Percentiles rank a stretch among this genome's conserved stretches.
These are phyloP conservation scores for Paraphoma chrysanthemicola DNA, from an alignment of 2,329 filamentous ascomycete species.

Conservation along the genomic window DNA sequence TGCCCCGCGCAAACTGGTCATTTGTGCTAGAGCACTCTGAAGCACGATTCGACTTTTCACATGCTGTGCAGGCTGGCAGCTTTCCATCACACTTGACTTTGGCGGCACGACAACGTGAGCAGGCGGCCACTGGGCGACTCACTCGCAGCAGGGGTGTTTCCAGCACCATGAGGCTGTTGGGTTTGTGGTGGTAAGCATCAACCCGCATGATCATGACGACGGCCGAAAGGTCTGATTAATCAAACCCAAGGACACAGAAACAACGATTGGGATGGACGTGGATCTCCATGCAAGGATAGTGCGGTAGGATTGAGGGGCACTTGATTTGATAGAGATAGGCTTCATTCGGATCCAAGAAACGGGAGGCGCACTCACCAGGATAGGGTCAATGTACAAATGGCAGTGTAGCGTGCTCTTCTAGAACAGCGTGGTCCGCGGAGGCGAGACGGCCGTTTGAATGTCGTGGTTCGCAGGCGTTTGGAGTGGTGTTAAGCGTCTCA, in stretches of 20 bases:
- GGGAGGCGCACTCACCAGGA: conserved; percentile 25
- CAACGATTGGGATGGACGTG: neutral
- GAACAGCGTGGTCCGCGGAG: conserved; percentile 12
- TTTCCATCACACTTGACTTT: conserved; percentile 99
- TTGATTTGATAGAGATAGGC: neutral
- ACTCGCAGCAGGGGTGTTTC: conserved; percentile 71
- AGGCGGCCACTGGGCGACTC: conserved; percentile 79
- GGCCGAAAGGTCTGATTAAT: neutral
- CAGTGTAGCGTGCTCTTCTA: conserved; percentile 25
- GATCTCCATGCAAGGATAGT: neutral
- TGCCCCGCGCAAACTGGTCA: conserved; percentile 93
- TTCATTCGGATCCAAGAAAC: conserved; percentile 1
- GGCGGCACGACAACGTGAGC: conserved; percentile 82
- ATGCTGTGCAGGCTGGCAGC: conserved; percentile 91
- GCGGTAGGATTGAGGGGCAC: neutral
- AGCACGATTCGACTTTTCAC: conserved; percentile 86
- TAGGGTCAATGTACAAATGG: conserved; percentile 16
- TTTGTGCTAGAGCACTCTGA: conserved; percentile 92
- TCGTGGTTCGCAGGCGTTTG: conserved; percentile 5
- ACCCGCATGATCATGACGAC: neutral
- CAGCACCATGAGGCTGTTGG: conserved; percentile 50
- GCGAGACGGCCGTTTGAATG: neutral
- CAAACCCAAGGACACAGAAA: neutral
- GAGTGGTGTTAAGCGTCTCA: conserved; percentile 26
- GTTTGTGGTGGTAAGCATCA: conserved; percentile 11